Base-by-base conservation (phyloP, 2,329 filamentous ascomycete genomes). In the Cladosporium sp. region DNA sequence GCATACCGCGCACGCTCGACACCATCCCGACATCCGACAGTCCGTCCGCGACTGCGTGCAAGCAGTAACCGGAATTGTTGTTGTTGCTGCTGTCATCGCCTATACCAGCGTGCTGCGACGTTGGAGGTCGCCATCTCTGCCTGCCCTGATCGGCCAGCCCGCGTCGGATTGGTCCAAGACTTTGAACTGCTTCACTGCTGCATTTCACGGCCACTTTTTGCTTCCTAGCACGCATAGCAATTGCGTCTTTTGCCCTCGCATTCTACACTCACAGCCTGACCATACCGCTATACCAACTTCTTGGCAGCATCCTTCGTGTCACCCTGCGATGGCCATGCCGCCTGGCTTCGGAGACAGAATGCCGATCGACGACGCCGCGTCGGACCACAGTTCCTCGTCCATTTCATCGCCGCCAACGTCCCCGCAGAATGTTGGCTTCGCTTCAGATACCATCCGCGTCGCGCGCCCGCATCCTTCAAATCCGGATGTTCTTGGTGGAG, bases 401-500 rank as follows among this genome's bases (percentile, higher is more conserved):
- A 68, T 74, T 44, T 75, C 73, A 11, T 70, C 72, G 55, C 71
- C 72, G 61, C 71, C 71, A 2, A 66, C 63, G 28, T 73, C 72
- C 52, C 73, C 73, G 38, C 72, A 71, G 65, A 65, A 68, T 57
- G 24, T 58, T 51, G 49, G 28, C 36, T 64, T 64, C 51, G 52
- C 49, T 38, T 54, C 65, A 55, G 73, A 75, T 65, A 73, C 70
- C 34, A 74, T 74, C 59, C 67, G 57, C 57, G 73, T 75, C 66
- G 68, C 72, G 21, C 66, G 55, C 60, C 64, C 71, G 26, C 64
- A 62, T 36, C 49, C 64, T 59, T 55, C 64, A 26, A 63, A 68
- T 71, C 67, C 66, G 64, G 68, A 69, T 59, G 51, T 64, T 66
- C 76, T 69, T 70, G 71, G 65, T 73, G 75, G 72, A 75, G 77